These are phyloP conservation scores for Oligophagozyma castellii DNA, from an alignment of 1,139 yeast genomes.

Conservation along the genomic window DNA sequence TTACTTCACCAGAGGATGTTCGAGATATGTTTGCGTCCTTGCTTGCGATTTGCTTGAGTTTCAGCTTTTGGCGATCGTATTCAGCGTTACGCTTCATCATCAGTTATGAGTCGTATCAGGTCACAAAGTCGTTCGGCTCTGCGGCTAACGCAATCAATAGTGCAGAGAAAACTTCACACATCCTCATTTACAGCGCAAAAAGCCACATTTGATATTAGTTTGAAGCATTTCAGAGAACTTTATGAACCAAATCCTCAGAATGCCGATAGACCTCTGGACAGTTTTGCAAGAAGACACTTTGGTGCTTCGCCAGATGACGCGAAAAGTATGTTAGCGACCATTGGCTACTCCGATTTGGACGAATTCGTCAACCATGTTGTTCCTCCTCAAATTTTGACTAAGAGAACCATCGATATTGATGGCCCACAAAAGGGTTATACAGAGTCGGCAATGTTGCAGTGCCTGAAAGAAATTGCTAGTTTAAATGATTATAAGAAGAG, in stretches of 20 bases:
- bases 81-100: too few species aligned
- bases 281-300: conserved; percentile 80
- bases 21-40: too few species aligned
- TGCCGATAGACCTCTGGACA: conserved; percentile 37
- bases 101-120: too few species aligned
- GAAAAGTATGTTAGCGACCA: conserved; percentile 43
- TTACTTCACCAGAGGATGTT: too few species aligned
- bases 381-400: conserved; percentile 61
- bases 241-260: conserved; percentile 9
- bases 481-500: conserved; percentile 55
- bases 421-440: conserved; percentile 60
- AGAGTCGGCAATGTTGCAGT: conserved; percentile 67
- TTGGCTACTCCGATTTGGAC: conserved; percentile 57
- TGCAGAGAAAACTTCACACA: too few species aligned
- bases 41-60: too few species aligned
- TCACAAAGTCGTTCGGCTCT: too few species aligned
- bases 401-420: conserved; percentile 40
- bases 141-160: too few species aligned
- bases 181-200: too few species aligned
- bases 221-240: conserved; percentile 10
- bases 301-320: conserved; percentile 68
- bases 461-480: conserved; percentile 53
- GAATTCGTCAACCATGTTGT: conserved; percentile 61
- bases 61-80: too few species aligned
- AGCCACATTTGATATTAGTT: conserved; percentile 9